Percentiles rank a stretch among this genome's conserved stretches.
These are phyloP conservation scores for Pseudoneurospora amorphoporcata DNA, from an alignment of 495 filamentous ascomycete species.

Conservation along the genomic window DNA sequence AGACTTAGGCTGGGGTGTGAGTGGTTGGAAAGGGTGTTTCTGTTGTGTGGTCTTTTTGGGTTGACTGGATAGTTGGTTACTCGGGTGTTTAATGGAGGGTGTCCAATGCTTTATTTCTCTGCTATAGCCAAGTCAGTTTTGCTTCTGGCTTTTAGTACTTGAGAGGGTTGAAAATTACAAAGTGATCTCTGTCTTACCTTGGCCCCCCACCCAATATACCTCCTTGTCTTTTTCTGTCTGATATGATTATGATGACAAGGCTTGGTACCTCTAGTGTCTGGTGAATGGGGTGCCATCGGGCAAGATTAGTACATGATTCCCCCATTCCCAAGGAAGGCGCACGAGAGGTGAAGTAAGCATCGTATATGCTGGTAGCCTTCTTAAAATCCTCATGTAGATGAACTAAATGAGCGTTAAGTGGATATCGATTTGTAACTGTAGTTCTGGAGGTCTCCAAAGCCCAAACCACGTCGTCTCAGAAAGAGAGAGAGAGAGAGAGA, in stretches of 20 bases:
- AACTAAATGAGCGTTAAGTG: not conserved
- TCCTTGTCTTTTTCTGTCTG: not conserved
- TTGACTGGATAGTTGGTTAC: not conserved
- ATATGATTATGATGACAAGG: too few species aligned
- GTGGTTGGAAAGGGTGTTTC: not conserved
- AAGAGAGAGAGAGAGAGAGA: too few species aligned
- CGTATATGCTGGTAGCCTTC: not conserved
- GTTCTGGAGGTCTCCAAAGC: not conserved
- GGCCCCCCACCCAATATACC: not conserved
- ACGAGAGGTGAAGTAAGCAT: not conserved
- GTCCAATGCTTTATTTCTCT: not conserved
- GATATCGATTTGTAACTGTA: not conserved
- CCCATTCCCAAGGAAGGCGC: not conserved
- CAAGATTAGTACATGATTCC: not conserved
- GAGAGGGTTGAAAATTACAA: not conserved
- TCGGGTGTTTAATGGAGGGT: not conserved
- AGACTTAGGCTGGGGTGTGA: not conserved
- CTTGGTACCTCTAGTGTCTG: too few species aligned
- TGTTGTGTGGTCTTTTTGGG: too few species aligned
- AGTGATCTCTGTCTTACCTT: not conserved
- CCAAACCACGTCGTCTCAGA: not conserved
- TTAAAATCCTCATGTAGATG: not conserved
- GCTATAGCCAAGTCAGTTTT: not conserved
- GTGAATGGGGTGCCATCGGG: too few species aligned
- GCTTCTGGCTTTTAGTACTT: not conserved